phyloP scores from a whole-genome alignment of 495 filamentous ascomycete genomes.

The Apodospora peruviana region DNA sequence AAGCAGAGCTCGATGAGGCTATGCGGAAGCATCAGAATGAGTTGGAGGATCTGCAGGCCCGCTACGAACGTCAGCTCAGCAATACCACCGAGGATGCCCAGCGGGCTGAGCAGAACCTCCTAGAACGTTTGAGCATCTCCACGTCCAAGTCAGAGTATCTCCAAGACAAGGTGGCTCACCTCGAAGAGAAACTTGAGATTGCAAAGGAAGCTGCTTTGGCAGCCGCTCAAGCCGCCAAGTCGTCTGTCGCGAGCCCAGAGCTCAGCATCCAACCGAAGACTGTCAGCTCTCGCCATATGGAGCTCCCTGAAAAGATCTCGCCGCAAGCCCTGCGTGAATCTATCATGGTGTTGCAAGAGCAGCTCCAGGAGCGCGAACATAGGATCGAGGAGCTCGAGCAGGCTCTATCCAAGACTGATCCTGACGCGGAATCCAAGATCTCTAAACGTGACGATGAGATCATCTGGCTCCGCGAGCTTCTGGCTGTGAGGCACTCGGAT shows the following conservation, averaged over 20 bases:
- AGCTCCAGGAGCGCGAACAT: conserved; percentile 87
- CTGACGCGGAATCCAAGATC: conserved; percentile 71
- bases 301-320: conserved; percentile 77
- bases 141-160: conserved; percentile 74
- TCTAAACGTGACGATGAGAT: conserved; percentile 91
- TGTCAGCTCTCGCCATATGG: conserved; percentile 40
- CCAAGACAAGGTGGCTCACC: conserved; percentile 70
- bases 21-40: conserved; percentile 66
- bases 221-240: conserved; percentile 77
- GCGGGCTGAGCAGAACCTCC: conserved; percentile 59
- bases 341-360: conserved; percentile 91
- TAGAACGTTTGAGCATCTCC: conserved; percentile 67
- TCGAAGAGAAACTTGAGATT: conserved; percentile 84
- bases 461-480: conserved; percentile 86
- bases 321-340: conserved; percentile 93
- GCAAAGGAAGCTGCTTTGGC: conserved; percentile 85
- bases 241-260: conserved; percentile 43
- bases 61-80: conserved; percentile 67
- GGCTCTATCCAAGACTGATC: conserved; percentile 57
- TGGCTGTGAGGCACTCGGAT: conserved; percentile 84
- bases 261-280: conserved; percentile 14
- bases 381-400: conserved; percentile 83
- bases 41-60: conserved; percentile 57
- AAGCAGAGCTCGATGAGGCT: conserved; percentile 61
- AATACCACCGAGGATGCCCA: conserved; percentile 69